Evolutionary conservation across 805 yeast species (phyloP).

Genomic region (Tanozyma kutaoensis): DNA sequence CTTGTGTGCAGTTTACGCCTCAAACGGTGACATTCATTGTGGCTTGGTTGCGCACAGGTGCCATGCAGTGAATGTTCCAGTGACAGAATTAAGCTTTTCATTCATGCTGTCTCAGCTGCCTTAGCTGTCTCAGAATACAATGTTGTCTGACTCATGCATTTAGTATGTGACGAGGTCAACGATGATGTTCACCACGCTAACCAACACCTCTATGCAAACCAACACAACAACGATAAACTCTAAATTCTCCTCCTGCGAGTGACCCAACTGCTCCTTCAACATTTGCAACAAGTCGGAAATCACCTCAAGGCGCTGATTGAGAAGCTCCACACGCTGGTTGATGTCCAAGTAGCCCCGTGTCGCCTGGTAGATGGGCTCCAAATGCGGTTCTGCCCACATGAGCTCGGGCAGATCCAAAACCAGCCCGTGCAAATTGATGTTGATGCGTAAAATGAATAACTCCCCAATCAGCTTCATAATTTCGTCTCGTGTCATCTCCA

Average conservation of each 20-base stretch:
- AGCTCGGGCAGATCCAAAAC: slow-evolving; percentile 93
- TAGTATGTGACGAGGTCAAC: slow-evolving; percentile 41
- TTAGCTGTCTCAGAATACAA: too few relatives aligned
- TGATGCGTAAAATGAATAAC: slow-evolving; percentile 73
- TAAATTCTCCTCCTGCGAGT: slow-evolving; percentile 80
- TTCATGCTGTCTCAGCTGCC: too few relatives aligned
- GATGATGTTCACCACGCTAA: slow-evolving; percentile 71
- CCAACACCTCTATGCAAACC: slow-evolving; percentile 85
- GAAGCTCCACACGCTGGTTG: slow-evolving; percentile 79
- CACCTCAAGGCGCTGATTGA: slow-evolving; percentile 89
- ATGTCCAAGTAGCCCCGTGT: slow-evolving; percentile 92
- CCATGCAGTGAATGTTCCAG: too few relatives aligned
- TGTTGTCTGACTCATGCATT: too few relatives aligned
- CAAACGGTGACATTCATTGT: too few relatives aligned
- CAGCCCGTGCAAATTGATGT: slow-evolving; percentile 73
- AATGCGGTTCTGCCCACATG: slow-evolving; percentile 98
- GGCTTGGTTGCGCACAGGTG: too few relatives aligned
- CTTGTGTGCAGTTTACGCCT: too few relatives aligned
- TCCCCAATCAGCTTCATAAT: slow-evolving; percentile 98
- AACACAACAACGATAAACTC: slow-evolving; percentile 84
- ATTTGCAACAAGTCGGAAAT: slow-evolving; percentile 86
- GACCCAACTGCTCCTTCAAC: slow-evolving; percentile 95
- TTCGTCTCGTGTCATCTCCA: slow-evolving; percentile 85
- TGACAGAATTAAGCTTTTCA: too few relatives aligned
- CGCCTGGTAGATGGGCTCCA: slow-evolving; percentile 96